Conservation (phyloP, 805 yeast species). For the Maudiozyma serrabonitensis region DNA sequence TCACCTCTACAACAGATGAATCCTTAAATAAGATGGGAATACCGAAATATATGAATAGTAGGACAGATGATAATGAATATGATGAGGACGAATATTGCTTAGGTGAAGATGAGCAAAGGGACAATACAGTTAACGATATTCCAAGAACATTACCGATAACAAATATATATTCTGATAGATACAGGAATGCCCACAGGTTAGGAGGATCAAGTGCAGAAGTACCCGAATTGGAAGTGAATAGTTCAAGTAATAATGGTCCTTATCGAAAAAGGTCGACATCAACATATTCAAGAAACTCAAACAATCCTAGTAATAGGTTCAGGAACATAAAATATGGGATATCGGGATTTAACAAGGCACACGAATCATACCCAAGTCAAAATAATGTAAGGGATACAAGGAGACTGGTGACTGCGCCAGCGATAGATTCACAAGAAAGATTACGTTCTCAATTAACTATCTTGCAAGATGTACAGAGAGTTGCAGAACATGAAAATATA, state of each 20-base stretch:
- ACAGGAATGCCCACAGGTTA: not conserved
- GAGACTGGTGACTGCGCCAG: conserved; percentile 15
- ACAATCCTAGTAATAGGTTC: not conserved
- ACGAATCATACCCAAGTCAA: not conserved
- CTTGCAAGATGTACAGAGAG: conserved; percentile 61
- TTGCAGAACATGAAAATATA: conserved; percentile 43
- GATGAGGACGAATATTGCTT: conserved; percentile 3
- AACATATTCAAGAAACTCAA: not conserved
- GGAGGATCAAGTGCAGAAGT: not conserved
- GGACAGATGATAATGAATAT: conserved; percentile 4
- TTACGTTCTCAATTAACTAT: conserved; percentile 81
- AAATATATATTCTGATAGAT: conserved; percentile 1
- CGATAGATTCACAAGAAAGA: conserved; percentile 10
- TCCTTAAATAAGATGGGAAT: not conserved
- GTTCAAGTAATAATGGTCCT: not conserved
- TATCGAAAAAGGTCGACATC: not conserved
- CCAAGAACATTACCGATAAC: conserved; percentile 5
- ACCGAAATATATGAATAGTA: not conserved
- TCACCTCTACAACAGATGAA: not conserved
- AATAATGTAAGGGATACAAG: not conserved
- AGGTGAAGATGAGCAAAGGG: not conserved
- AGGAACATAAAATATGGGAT: not conserved
- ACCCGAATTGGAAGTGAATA: not conserved
- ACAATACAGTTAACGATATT: not conserved
- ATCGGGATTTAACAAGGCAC: not conserved